Percentiles rank a stretch among this genome's conserved stretches.
These are phyloP conservation scores for Begonia fuchsioides DNA, from an alignment of 306 rosid species.

Conservation along the genomic window DNA sequence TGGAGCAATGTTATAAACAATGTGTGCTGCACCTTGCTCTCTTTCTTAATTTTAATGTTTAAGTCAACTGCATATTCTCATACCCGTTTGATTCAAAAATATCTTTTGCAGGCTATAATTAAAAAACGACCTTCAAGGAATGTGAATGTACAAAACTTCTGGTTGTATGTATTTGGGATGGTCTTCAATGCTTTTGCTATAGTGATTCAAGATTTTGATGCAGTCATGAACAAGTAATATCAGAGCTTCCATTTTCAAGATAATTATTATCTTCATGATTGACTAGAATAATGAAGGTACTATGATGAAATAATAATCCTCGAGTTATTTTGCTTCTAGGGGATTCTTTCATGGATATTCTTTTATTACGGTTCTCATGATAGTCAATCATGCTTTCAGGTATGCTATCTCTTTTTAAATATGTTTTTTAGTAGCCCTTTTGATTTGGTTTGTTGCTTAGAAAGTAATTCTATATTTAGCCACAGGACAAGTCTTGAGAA, in stretches of 20 bases:
- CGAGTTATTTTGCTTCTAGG: constrained; percentile 27
- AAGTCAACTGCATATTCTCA: too few species aligned
- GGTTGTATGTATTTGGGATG: constrained; percentile 94
- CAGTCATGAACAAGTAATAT: constrained; percentile 71
- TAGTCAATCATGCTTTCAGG: constrained; percentile 94
- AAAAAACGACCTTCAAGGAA: constrained; percentile 93
- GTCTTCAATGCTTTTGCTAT: constrained; percentile 78
- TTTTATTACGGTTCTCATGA: constrained; percentile 73
- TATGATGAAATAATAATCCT: too few species aligned
- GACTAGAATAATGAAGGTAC: too few species aligned
- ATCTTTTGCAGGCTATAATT: constrained; percentile 63
- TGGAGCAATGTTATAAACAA: too few species aligned
- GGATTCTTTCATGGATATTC: constrained; percentile 93
- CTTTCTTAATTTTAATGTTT: too few species aligned
- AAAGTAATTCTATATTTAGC: too few species aligned
- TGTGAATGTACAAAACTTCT: constrained; percentile 93
- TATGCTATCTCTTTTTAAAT: constrained; percentile 15
- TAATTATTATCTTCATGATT: not conserved
- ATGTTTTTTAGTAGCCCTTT: constrained; percentile 10
- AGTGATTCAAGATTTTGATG: constrained; percentile 90
- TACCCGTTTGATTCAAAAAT: too few species aligned
- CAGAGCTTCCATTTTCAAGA: constrained; percentile 7
- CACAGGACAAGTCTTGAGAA: too few species aligned
- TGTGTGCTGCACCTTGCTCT: too few species aligned
- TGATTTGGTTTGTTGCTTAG: too few species aligned